Evolutionary conservation across 129 eudicot genomes (phyloP), one percentile per base, ranked within the genome.

Genomic region (Mikania micrantha): DNA sequence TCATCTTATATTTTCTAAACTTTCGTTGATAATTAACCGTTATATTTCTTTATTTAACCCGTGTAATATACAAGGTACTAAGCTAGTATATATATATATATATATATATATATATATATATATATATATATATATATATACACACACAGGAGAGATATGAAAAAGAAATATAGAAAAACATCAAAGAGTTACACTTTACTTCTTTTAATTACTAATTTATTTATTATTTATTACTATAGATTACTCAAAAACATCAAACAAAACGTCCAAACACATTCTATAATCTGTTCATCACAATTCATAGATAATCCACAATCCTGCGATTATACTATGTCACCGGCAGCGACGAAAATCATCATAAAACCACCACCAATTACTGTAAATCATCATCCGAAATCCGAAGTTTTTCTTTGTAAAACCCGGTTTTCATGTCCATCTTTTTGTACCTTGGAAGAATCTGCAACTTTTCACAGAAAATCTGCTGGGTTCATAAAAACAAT

Each of bases 291-390:
- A 7, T 5, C 54, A 50, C 16, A 19, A 49, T 19, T 29, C 29
- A 6, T 47, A 47, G 0, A 40, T 40, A 40, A 40, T 0, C 44
- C 45, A 9, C 20, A 49, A 49, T 49, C 57, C 44, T 70, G 57
- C 0, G 41, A 41, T 57, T 29, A 29, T 66, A 52, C 44, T 9
- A 74, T 54, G 78, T 74, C 58, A 9, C 66, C 59, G 9, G 58
- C 64, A 28, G 34, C 40, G n/a, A 45, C 19, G 32, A 20, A 47
- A 7, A 58, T 67, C 48, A 22, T 67, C 17, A 12, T 75, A 68
- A 47, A 35, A 35, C 45, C 64, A 36, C 62, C 35, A 31, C 53
- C 53, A 48, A 35, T 52, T 48, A 35, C 63, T 48, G 17, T 61
- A 0, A 60, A 67, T 15, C 45, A 12, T 45, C 62, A 47, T 67